phyloP scores from a whole-genome alignment of 805 yeast species.

The Zygoascus bituminiphila region DNA sequence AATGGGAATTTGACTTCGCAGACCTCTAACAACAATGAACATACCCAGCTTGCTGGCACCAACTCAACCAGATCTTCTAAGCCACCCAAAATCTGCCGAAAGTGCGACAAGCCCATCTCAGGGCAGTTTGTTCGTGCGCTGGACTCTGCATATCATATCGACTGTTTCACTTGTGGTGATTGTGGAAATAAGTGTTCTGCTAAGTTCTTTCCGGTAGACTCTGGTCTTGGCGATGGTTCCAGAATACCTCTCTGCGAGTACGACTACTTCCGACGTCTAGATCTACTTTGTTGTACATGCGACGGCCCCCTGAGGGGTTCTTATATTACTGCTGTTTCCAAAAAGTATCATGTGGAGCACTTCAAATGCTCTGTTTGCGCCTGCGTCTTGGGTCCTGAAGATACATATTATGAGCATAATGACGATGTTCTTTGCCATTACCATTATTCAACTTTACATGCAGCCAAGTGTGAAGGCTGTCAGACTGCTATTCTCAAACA shows the following conservation, averaged over 20 bases:
- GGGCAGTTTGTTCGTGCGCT: constrained; percentile 86
- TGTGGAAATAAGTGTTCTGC: constrained; percentile 76
- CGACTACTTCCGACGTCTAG: constrained; percentile 80
- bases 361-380: constrained; percentile 86
- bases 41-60: neutral
- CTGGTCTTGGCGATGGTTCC: constrained; percentile 24
- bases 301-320: constrained; percentile 82
- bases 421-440: constrained; percentile 80
- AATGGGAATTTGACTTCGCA: no score
- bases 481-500: constrained; percentile 84
- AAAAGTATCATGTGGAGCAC: constrained; percentile 90
- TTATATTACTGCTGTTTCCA: constrained; percentile 86
- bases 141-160: constrained; percentile 70
- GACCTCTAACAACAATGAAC: neutral
- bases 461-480: constrained; percentile 91
- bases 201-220: constrained; percentile 79
- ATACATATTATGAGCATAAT: constrained; percentile 84
- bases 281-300: constrained; percentile 81
- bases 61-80: neutral
- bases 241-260: constrained; percentile 74
- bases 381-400: constrained; percentile 80
- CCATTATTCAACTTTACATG: constrained; percentile 80
- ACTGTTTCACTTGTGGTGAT: constrained; percentile 79
- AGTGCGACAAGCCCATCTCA: constrained; percentile 44
- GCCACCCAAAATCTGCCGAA: constrained; percentile 35